Evolutionary conservation across 768 basidiomycete species (phyloP).

Genomic region (Amanita exitialis): DNA sequence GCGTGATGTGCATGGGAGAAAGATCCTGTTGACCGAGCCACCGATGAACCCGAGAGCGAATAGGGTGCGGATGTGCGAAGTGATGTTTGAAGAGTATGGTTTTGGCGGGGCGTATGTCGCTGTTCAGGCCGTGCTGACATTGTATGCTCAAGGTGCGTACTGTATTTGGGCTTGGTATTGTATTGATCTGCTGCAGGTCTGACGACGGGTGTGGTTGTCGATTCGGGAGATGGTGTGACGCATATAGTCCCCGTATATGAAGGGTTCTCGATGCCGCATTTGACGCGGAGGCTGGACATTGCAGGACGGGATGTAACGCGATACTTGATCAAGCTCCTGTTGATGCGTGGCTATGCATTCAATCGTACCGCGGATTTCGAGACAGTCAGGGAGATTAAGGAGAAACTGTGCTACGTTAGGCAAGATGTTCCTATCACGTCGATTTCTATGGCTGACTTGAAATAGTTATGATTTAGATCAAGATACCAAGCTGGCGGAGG

Average conservation of each 20-base stretch:
- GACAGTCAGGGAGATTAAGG: conserved; percentile 97
- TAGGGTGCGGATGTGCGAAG: conserved; percentile 87
- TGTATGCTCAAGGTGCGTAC: conserved; percentile 91
- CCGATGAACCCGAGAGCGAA: conserved; percentile 98
- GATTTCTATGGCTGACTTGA: neutral
- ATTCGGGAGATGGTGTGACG: conserved; percentile 98
- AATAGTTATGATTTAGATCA: conserved; percentile 91
- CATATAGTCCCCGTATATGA: conserved; percentile 99
- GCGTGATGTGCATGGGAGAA: conserved; percentile 43
- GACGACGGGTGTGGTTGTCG: conserved; percentile 97
- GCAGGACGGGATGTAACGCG: conserved; percentile 97
- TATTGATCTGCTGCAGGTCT: conserved; percentile 49
- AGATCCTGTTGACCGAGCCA: conserved; percentile 92
- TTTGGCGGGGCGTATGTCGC: conserved; percentile 95
- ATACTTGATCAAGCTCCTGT: conserved; percentile 97
- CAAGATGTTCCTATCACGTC: conserved; percentile 20
- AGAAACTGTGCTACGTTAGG: conserved; percentile 98
- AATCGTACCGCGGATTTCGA: conserved; percentile 99
- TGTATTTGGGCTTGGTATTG: neutral
- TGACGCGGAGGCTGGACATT: conserved; percentile 91
- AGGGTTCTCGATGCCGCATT: conserved; percentile 90
- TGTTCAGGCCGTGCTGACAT: conserved; percentile 95
- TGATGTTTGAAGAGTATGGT: conserved; percentile 99
- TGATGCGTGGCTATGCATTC: conserved; percentile 99
- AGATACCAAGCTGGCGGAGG: conserved; percentile 87